Evolutionary conservation across 257 asterid genomes (phyloP).

Genomic region (Nicotiana otophora): DNA sequence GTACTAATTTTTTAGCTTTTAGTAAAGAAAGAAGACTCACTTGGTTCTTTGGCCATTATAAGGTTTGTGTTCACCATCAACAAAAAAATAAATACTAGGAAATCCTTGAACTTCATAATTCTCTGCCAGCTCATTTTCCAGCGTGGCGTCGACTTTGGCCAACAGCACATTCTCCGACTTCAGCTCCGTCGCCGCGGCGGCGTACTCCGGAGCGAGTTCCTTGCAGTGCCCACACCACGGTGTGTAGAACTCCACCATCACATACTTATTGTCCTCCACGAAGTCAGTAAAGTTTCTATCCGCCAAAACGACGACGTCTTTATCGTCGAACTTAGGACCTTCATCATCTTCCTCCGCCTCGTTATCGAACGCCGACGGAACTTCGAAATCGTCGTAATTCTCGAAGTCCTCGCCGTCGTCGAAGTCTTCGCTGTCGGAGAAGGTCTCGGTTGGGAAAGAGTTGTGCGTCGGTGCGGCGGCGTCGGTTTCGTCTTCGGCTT

Average conservation of each 20-base stretch:
- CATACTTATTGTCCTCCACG: conserved; percentile 53
- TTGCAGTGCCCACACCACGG: conserved; percentile 97
- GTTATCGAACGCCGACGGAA: conserved; percentile 27
- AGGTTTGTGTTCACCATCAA: conserved; percentile 68
- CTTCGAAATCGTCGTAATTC: conserved; percentile 42
- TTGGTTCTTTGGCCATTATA: conserved; percentile 73
- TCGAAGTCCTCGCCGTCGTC: conserved; percentile 47
- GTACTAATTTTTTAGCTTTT: neutral
- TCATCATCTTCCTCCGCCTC: conserved; percentile 40
- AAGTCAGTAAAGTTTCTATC: conserved; percentile 67
- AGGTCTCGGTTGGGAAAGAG: conserved; percentile 1
- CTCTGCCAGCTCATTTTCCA: conserved; percentile 76
- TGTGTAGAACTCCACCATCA: conserved; percentile 93
- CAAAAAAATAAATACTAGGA: conserved; percentile 71
- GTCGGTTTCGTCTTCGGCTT: conserved; percentile 37
- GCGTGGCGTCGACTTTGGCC: conserved; percentile 78
- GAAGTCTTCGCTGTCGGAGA: conserved; percentile 22
- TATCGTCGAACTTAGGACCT: conserved; percentile 58
- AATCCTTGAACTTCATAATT: conserved; percentile 77
- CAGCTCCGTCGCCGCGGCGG: conserved; percentile 78
- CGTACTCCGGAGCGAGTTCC: conserved; percentile 85
- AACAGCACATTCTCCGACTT: conserved; percentile 63
- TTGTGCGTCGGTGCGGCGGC: conserved; percentile 1
- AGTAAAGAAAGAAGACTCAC: conserved; percentile 32
- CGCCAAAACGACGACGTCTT: conserved; percentile 64